Evolutionary conservation across 192 early-diverging fungal species (phyloP).

Genomic region (Coemansia sp.): DNA sequence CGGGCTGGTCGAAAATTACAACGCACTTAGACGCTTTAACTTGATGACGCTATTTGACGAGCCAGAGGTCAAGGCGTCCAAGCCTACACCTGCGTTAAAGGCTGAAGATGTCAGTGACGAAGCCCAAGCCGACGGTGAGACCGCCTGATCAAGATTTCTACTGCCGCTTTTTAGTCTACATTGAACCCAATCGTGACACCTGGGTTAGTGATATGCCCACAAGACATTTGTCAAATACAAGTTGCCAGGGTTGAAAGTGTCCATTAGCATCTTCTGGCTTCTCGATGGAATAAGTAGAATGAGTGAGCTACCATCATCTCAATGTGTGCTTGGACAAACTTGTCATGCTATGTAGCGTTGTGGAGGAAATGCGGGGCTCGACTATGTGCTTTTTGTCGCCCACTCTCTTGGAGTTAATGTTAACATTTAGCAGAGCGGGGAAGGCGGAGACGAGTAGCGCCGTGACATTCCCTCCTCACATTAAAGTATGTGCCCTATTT

Average conservation of each 20-base stretch:
- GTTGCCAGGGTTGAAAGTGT: neutral
- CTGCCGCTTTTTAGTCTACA: neutral
- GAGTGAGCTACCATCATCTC: neutral
- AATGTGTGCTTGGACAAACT: neutral
- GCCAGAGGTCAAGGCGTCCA: neutral
- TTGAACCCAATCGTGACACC: neutral
- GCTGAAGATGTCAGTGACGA: neutral
- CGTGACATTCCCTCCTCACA: neutral
- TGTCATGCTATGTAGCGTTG: neutral
- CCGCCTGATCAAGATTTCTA: neutral
- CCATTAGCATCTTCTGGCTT: neutral
- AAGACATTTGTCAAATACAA: neutral
- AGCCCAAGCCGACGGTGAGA: neutral
- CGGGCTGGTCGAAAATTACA: conserved; percentile 52
- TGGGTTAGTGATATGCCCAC: neutral
- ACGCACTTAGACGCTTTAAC: conserved; percentile 39
- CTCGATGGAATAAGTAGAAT: neutral
- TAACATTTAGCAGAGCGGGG: neutral
- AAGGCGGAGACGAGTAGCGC: conserved; percentile 1
- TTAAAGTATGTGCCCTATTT: conserved; percentile 7
- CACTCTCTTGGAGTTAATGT: neutral
- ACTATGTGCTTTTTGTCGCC: conserved; percentile 1
- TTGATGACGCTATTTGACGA: conserved; percentile 55
- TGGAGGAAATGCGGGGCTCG: neutral
- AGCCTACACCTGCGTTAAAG: neutral